Base-by-base conservation (phyloP, 768 basidiomycete species). In the Neoboletus magnificus region DNA sequence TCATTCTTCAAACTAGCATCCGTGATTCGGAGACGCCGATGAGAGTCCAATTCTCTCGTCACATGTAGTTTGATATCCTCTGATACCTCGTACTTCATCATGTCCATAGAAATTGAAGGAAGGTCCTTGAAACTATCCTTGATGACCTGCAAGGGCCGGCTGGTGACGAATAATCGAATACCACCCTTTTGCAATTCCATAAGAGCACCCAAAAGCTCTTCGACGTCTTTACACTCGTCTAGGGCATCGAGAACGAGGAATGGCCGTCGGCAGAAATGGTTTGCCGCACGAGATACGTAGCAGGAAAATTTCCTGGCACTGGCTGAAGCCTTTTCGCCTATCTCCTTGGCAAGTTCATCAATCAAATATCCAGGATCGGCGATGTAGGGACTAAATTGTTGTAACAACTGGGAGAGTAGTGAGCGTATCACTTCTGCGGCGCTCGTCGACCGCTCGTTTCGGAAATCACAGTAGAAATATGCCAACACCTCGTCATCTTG, bases 401-500 rank as follows among this genome's bases (percentile, higher is more conserved):
- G 54, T 3, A 67, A 22, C 1, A 62, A 15, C 30, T 66, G 65
- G 5, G 45, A 54, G 20, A 62, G 47, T 0, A 67, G 11, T 8
- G 66, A 62, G 1, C 57, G 61, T 46, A 66, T 47, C 18, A 62
- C 46, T 32, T 62, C 56, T 10, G 36, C 16, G 3, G 52, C 39
- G n/a, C 23, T 52, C 27, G 44, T 63, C 1, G 55, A 48, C 13
- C 45, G 50, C 22, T 58, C 55, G 2, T 27, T 48, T 25, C 56
- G 60, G 10, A 65, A 68, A 42, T 66, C 53, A 4, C 63, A 67
- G 6, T 68, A 66, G 15, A 66, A 62, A 20, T 48, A 60, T 5
- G 16, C 27, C n/a, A 65, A n/a, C 1, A 47, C 8, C 8, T 60
- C 52, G 10, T 27, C 54, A 12, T 55, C 51, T 3, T 36, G 12